Base-by-base conservation (phyloP, 306 rosid species). In the Cucurbita pepo region DNA sequence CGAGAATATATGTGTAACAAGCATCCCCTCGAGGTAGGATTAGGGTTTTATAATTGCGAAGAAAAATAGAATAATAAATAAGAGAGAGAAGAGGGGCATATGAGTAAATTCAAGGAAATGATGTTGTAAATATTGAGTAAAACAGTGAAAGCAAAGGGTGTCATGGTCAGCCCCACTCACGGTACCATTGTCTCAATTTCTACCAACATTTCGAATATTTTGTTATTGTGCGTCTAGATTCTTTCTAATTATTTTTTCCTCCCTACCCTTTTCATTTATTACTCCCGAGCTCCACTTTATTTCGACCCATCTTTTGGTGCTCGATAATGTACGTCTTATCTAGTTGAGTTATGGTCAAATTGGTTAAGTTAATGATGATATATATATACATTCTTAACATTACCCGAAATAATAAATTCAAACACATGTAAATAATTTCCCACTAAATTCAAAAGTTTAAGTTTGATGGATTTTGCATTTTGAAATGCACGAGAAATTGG, bases 151-250 rank as follows among this genome's bases (percentile, higher is more conserved):
- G 84, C 58, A 62, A 64, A 64, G 81, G 76, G 80, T 79, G 77
- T 60, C 36, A 69, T 54, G 72, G 74, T 76, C 73, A 82, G 86
- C 79, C 86, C 91, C 87, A 83, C 85, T 53, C 58, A 38, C 56
- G 78, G 81, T 75, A 77, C 83, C 86, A 65, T 38, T 87, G 96
- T 85, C 89, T 85, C 86, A 79, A 50, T 43, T 77, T 79, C 89
- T 50, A 57, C 96, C 86, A 85, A 79, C 96, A 87, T 73, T 66
- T 61, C 72, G 89, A 87, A 89, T 85, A 81, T 72, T 69, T 77
- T 77, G 84, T 83, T 80, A 88, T 71, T 72, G 80, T 52, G 75
- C 73, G 5, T 69, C 15, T 73, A 79, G 90, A 84, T 86, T 78
- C 86, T 83, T 75, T 0, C 71, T 62, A 10, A 41, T 57, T 16